Percentiles rank a stretch among this genome's conserved stretches.
Evolutionary conservation across 2,329 filamentous ascomycete species (phyloP).

Genomic region (Cercospora nicotianae): DNA sequence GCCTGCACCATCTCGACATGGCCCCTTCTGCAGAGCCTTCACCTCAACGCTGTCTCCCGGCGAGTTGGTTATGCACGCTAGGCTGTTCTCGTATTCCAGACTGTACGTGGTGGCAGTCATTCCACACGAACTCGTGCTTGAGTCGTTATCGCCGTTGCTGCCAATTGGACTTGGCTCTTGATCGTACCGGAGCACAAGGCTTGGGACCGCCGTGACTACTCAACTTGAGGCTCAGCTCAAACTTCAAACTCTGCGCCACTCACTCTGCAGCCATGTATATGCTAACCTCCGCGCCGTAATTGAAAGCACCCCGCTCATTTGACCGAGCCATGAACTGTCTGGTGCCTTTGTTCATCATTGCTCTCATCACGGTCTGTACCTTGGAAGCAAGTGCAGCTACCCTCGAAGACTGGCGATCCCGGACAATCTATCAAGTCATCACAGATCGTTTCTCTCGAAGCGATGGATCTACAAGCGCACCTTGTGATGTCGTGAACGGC

Average conservation of each 20-base stretch:
- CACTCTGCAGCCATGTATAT: background rate
- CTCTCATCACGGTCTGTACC: background rate
- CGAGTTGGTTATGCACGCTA: background rate
- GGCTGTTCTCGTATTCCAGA: background rate
- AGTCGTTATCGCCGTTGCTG: background rate
- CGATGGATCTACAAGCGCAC: conserved; percentile 27
- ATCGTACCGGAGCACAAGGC: background rate
- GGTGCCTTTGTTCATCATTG: background rate
- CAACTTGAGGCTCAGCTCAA: background rate
- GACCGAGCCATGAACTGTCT: background rate
- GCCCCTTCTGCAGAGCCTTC: background rate
- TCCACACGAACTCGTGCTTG: background rate
- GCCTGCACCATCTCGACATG: background rate
- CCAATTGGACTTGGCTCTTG: background rate
- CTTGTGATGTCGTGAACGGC: conserved; percentile 33
- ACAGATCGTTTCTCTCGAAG: conserved; percentile 42
- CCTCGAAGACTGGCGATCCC: conserved; percentile 41
- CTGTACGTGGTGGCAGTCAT: background rate
- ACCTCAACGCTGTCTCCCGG: background rate
- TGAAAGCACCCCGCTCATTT: background rate
- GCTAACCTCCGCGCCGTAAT: background rate
- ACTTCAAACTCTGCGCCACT: background rate
- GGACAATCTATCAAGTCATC: conserved; percentile 44
- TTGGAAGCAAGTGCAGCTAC: conserved; percentile 31
- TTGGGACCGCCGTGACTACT: background rate